Evolutionary conservation across 805 yeast species (phyloP), one percentile per base, ranked within the genome.

Genomic region (Ogataea paraovalis): DNA sequence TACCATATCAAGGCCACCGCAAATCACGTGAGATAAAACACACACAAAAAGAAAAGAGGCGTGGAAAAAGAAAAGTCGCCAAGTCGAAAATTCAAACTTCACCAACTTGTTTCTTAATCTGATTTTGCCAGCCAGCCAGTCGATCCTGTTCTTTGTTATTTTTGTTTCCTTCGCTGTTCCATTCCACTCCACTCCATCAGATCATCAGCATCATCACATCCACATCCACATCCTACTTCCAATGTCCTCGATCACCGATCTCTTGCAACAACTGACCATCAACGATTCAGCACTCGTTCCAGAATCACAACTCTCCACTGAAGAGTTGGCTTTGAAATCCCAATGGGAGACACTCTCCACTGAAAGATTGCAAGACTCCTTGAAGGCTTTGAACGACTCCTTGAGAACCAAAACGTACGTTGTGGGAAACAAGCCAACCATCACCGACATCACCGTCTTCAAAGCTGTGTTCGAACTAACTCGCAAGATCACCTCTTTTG

Each of bases 321-420:
- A 66, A 44, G 64, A 66, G 43, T 58, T 66, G 42, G 96, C 96
- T 20, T 73, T 83, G 55, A 74, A 78, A 53, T 77, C 90, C 30
- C 96, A 91, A 69, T 87, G 92, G 84, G 74, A 74, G 49, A 82
- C 96, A 4, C 73, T 90, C 44, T 74, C 91, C n/a, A 66, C 72
- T 48, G 74, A 84, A 57, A 68, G 87, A 53, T 82, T 85, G 36
- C 76, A 85, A 40, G 77, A 71, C 45, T 61, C 75, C 22, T 64
- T 76, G 47, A 65, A 72, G n/a, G 72, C 79, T 47, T 78, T 94
- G 58, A 91, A 91, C 68, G 79, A 80, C 49, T 70, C 76, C 43
- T 76, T 92, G 59, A 83, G 85, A 66, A 70, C 76, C 47, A 73
- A 77, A 56, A 85, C 96, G 32, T 94, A 80, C 64, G 67, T 91